A percentile compares a stretch with the other conserved stretches of the same genome.
These are phyloP conservation scores for Exobasidium cylindrosporum DNA, from an alignment of 1,284 basidiomycete genomes.

Conservation along the genomic window DNA sequence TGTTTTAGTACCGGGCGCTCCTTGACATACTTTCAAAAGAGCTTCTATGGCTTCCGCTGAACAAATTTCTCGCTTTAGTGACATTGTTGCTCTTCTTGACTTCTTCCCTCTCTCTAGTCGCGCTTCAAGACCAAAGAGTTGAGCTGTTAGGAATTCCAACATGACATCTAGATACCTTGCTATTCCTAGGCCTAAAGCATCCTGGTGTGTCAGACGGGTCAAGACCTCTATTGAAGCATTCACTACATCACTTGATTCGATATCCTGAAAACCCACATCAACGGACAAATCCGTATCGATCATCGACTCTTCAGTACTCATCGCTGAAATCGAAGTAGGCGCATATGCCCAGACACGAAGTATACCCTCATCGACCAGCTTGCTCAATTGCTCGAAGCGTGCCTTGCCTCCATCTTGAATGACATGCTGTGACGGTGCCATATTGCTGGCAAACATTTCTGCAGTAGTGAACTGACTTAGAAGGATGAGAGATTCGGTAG, in stretches of 20 bases:
- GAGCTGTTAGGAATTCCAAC: background rate
- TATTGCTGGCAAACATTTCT: background rate
- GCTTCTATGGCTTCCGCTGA: background rate
- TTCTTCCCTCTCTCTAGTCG: background rate
- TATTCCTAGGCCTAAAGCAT: background rate
- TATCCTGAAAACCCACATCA: no score
- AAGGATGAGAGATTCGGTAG: background rate
- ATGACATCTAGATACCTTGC: background rate
- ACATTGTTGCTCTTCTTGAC: background rate
- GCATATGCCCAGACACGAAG: slow-evolving; percentile 2
- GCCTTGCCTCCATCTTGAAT: background rate
- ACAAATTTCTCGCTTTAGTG: background rate
- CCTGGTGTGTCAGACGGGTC: background rate
- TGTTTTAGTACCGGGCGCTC: background rate
- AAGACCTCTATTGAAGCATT: background rate
- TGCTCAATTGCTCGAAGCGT: background rate
- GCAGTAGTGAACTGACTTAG: background rate
- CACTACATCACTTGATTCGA: background rate
- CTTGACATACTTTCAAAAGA: background rate
- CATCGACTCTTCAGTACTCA: background rate
- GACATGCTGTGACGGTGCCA: background rate
- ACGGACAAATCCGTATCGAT: no score
- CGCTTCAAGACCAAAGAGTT: background rate
- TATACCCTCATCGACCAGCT: background rate
- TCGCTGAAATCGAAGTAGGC: background rate